Evolutionary conservation across 257 asterid species (phyloP).

Genomic region (Forsythia viridissima): DNA sequence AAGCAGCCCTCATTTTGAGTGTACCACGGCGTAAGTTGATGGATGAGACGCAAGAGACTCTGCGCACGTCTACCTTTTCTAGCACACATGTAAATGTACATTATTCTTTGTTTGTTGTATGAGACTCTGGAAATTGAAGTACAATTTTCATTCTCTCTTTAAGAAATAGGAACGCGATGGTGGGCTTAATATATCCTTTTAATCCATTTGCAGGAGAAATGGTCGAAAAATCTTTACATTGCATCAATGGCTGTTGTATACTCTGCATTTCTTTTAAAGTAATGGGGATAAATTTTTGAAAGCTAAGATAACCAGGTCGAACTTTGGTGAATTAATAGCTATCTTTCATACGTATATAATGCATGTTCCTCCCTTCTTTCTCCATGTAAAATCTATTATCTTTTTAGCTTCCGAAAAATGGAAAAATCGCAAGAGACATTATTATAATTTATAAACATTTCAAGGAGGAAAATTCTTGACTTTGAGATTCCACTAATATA

Average conservation of each 20-base stretch:
- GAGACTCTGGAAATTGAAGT: background rate
- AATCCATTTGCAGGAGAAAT: slow-evolving; percentile 52
- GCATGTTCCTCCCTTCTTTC: too few species aligned
- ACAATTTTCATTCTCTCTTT: background rate
- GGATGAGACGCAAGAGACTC: slow-evolving; percentile 96
- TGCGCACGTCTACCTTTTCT: slow-evolving; percentile 92
- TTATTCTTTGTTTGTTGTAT: slow-evolving; percentile 1
- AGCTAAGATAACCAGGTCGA: slow-evolving; percentile 17
- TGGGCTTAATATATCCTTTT: slow-evolving; percentile 13
- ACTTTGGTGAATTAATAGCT: background rate
- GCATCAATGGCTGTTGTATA: slow-evolving; percentile 39
- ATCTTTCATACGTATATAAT: too few species aligned
- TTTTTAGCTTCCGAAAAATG: too few species aligned
- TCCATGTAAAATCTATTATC: too few species aligned
- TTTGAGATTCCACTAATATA: too few species aligned
- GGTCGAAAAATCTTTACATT: slow-evolving; percentile 72
- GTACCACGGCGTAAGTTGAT: slow-evolving; percentile 83
- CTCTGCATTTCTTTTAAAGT: slow-evolving; percentile 18
- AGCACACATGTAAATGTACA: slow-evolving; percentile 75
- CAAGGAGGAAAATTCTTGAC: too few species aligned
- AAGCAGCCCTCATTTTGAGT: slow-evolving; percentile 86
- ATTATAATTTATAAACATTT: too few species aligned
- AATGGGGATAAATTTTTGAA: slow-evolving; percentile 4
- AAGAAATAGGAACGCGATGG: background rate
- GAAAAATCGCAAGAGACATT: too few species aligned